Conservation (phyloP, 116 monocot genomes). For the Phalaenopsis hybrid region DNA sequence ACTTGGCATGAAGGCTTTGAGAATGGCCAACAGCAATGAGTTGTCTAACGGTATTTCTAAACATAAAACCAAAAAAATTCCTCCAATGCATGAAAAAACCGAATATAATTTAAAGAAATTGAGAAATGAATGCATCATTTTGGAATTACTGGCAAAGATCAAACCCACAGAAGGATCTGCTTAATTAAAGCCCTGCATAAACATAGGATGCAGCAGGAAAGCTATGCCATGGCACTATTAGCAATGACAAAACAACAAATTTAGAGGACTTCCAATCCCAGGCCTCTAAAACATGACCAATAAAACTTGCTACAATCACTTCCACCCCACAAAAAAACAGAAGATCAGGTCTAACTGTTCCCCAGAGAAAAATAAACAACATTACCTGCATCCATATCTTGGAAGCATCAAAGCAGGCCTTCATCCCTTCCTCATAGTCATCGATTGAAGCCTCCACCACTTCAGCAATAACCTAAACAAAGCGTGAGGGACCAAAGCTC, state of each 20-base stretch:
- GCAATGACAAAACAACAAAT: background rate
- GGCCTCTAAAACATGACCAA: background rate
- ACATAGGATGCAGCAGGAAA: background rate
- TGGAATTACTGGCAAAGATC: background rate
- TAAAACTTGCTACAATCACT: background rate
- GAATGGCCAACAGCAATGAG: no score
- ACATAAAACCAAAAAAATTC: background rate
- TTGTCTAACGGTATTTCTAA: no score
- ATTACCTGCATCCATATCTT: constrained; percentile 90
- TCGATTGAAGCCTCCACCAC: constrained; percentile 66
- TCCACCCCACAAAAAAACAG: background rate
- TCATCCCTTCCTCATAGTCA: constrained; percentile 77
- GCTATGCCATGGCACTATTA: background rate
- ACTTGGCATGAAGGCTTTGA: background rate
- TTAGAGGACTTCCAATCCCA: background rate
- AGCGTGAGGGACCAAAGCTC: background rate
- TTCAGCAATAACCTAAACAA: constrained; percentile 67
- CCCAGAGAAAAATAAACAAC: background rate
- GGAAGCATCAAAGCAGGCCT: constrained; percentile 60
- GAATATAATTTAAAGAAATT: background rate
- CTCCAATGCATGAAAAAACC: background rate
- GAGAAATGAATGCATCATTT: background rate
- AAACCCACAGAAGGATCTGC: background rate
- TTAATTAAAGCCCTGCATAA: background rate
- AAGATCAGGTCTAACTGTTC: background rate